Evolutionary conservation across 2,329 filamentous ascomycete genomes (phyloP).

Genomic region (Aspergillus piperis): DNA sequence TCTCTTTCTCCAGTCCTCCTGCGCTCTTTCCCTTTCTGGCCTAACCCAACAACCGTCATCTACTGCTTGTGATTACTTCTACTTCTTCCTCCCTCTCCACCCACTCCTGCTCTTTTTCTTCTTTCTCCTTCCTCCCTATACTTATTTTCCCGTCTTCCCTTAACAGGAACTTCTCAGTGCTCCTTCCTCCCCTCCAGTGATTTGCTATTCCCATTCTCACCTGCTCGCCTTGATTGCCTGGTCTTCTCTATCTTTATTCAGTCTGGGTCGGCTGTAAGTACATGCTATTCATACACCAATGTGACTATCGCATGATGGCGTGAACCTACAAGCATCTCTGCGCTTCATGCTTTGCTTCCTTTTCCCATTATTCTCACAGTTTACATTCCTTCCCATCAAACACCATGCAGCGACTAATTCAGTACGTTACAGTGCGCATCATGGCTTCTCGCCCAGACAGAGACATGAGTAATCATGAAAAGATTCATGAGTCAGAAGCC

Average conservation of each 20-base stretch:
- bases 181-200: conserved; percentile 1
- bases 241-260: background rate
- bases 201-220: background rate
- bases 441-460: conserved; percentile 26
- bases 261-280: conserved; percentile 11
- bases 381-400: background rate
- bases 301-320: background rate
- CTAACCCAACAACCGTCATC: conserved; percentile 1
- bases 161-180: background rate
- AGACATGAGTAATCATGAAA: conserved; percentile 25
- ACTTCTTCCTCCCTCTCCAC: background rate
- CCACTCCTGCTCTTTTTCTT: conserved; percentile 2
- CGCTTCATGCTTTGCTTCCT: background rate
- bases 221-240: background rate
- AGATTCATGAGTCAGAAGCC: conserved; percentile 32
- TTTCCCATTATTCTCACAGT: background rate
- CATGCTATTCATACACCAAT: background rate
- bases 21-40: conserved; percentile 16
- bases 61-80: conserved; percentile 6
- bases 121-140: conserved; percentile 3
- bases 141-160: background rate
- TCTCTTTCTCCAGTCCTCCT: background rate
- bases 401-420: conserved; percentile 1
- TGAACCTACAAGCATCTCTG: background rate
- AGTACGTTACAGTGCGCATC: conserved; percentile 11